Conservation (phyloP, 73 alveolate species). For the Paraurostyla sp. region DNA sequence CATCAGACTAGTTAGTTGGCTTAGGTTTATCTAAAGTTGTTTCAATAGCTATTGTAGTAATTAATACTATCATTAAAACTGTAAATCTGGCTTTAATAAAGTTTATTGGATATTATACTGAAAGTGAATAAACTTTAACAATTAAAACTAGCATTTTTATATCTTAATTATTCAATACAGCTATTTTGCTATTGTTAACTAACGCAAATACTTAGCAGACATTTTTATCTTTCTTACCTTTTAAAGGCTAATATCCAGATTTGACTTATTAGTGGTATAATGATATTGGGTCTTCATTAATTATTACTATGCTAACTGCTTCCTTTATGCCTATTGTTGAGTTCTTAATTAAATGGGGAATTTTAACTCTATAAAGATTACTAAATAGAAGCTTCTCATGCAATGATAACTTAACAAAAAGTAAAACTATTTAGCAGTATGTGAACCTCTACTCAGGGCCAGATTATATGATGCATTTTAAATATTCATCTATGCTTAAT, state of each 20-base stretch:
- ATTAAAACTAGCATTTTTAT: conserved; percentile 45
- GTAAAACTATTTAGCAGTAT: conserved; percentile 66
- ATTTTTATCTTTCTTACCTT: conserved; percentile 1
- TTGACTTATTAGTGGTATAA: conserved; percentile 58
- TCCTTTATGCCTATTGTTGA: conserved; percentile 61
- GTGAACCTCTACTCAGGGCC: conserved; percentile 76
- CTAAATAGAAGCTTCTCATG: conserved; percentile 44
- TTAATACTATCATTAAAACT: conserved; percentile 34
- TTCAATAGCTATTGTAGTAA: conserved; percentile 40
- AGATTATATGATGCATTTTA: conserved; percentile 68
- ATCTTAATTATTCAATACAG: conserved; percentile 65
- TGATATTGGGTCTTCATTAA: conserved; percentile 65
- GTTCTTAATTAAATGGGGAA: not conserved
- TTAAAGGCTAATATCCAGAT: conserved; percentile 62
- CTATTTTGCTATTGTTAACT: conserved; percentile 51
- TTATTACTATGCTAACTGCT: conserved; percentile 51
- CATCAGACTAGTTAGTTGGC: not conserved
- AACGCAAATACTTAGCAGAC: conserved; percentile 51
- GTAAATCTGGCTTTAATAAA: conserved; percentile 29
- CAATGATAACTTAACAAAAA: not conserved
- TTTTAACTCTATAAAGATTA: not conserved
- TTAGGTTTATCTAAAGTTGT: conserved; percentile 4
- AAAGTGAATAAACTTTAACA: conserved; percentile 6
- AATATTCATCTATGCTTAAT: conserved; percentile 72
- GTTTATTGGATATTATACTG: conserved; percentile 48